Conservation (phyloP, 768 basidiomycete genomes). For the Tephrocybe rancida region DNA sequence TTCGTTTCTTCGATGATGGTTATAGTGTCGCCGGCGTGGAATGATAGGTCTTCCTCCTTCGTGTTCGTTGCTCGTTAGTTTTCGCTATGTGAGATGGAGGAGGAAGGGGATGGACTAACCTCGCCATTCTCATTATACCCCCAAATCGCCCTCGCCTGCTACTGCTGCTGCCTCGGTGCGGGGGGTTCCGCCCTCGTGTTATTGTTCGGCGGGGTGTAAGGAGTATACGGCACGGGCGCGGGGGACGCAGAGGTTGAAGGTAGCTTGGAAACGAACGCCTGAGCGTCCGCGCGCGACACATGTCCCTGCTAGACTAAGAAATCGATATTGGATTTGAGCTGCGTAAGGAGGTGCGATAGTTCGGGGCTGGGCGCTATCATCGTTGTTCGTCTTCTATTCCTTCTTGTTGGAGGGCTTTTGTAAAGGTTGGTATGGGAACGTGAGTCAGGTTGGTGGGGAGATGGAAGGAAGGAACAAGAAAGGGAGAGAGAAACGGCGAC, state of each 20-base stretch:
- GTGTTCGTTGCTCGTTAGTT: no score
- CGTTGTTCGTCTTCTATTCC: no score
- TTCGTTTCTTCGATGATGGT: slow-evolving; percentile 82
- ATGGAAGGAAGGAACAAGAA: no score
- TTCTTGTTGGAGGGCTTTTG: no score
- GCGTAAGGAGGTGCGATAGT: slow-evolving; percentile 58
- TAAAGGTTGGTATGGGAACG: no score
- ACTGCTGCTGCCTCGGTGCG: slow-evolving; percentile 19
- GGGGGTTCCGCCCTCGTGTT: neutral
- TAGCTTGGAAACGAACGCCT: slow-evolving; percentile 50
- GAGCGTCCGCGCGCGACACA: slow-evolving; percentile 51
- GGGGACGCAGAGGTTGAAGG: slow-evolving; percentile 18
- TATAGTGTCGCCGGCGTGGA: slow-evolving; percentile 74
- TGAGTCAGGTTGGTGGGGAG: no score
- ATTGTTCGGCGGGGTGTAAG: no score
- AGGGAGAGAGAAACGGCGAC: no score
- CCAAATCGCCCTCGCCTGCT: slow-evolving; percentile 63
- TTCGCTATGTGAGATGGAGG: no score
- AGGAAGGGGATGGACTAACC: slow-evolving; percentile 37
- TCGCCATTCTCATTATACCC: slow-evolving; percentile 62
- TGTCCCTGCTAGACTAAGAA: slow-evolving; percentile 60
- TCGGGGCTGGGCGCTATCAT: no score
- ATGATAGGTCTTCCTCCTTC: slow-evolving; percentile 88
- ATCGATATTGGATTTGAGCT: slow-evolving; percentile 56
- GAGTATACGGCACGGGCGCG: neutral